Base-by-base conservation (phyloP, 164 flowering plant genomes). In the Berberis vulgaris region DNA sequence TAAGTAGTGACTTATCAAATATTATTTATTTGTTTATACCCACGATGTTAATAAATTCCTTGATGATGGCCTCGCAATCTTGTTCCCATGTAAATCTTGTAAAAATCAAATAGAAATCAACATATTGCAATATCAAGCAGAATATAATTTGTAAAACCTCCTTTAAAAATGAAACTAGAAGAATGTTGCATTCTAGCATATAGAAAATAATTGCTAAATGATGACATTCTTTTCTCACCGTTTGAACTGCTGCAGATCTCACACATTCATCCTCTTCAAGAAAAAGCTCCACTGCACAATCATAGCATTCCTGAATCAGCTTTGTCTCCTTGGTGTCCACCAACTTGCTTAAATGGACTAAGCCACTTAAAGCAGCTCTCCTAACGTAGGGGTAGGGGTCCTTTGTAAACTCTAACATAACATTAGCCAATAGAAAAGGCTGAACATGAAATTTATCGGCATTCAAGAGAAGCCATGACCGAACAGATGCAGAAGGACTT, bases 311-410 rank as follows among this genome's bases (percentile, higher is more conserved):
- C 60, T 75, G 70, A 26, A 80, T 62, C 63, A 83, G 43, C 6
- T 66, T 71, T 43, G 8, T 57, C 45, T 74, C 82, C 66, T 81
- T 79, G 46, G 73, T 54, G 9, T 44, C 80, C 45, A 55, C 68
- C 41, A 55, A 54, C 13, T 71, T 64, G 45, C 80, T 65, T 59
- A 86, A 46, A 46, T 67, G 13, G 1, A 72, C 71, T 72, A 93
- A 72, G 7, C 90, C 95, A 55, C 81, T 84, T 69, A 90, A 65
- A 38, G 98, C 87, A 54, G 74, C 77, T 66, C 66, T 71, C 76
- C 92, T 77, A 67, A 91, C 83, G 12, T 65, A 57, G 3, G 98
- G 96, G 74, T 79, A 88, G 4, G 94, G 87, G 63, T 94, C 97
- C 78, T 77, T 80, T 5, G 82, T 80, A 66, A 88, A 87, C 64